A percentile compares a stretch with the other conserved stretches of the same genome.
phyloP scores from a whole-genome alignment of 768 basidiomycete species.

The Termitomyces sp. region DNA sequence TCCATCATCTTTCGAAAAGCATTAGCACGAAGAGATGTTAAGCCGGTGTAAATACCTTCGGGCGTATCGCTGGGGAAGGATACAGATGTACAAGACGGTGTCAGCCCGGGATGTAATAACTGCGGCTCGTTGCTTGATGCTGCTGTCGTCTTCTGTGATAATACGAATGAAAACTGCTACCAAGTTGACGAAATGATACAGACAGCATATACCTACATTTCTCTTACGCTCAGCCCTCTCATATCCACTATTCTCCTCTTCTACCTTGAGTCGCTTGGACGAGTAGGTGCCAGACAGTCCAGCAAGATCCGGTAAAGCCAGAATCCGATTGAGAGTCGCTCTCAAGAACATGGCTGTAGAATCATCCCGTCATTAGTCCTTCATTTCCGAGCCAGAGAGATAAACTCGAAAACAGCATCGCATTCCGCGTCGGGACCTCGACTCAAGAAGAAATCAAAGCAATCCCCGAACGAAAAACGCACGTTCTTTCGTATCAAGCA shows the following conservation, averaged over 20 bases:
- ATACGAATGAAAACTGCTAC: not conserved
- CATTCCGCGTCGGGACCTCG: not conserved
- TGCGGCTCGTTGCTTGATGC: not conserved
- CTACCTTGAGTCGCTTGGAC: not conserved
- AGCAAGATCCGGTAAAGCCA: constrained; percentile 40
- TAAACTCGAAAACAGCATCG: not conserved
- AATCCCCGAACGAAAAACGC: constrained; percentile 14
- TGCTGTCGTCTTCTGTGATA: not conserved
- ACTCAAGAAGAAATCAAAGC: not conserved
- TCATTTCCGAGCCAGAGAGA: not conserved
- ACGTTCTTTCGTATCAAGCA: constrained; percentile 41
- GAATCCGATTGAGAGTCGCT: constrained; percentile 34
- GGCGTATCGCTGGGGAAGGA: not conserved
- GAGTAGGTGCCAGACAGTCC: constrained; percentile 22
- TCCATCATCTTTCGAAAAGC: not conserved
- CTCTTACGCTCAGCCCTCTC: not conserved
- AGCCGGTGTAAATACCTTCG: not conserved
- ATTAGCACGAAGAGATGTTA: not conserved
- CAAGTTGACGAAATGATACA: not conserved
- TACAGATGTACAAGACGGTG: not conserved
- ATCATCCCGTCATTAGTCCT: not conserved
- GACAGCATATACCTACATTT: not conserved
- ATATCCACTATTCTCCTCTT: not conserved
- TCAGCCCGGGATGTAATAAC: not conserved
- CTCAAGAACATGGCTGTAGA: constrained; percentile 29